Base-by-base conservation (phyloP, 1,284 basidiomycete genomes). In the Cerrena zonata region DNA sequence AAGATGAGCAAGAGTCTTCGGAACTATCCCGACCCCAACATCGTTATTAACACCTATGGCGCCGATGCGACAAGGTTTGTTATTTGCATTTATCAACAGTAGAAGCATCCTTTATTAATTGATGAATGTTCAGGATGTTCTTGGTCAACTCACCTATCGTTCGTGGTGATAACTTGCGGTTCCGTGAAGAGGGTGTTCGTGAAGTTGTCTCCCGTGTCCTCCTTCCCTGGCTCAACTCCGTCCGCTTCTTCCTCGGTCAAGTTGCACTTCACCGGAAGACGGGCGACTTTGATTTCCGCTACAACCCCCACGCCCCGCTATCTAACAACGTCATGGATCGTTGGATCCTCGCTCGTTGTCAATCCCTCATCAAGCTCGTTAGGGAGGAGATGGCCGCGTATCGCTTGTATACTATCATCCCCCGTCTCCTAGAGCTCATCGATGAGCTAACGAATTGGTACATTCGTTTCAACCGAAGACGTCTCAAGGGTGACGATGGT, bases 361-460 rank as follows among this genome's bases (percentile, higher is more conserved):
- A 99, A 71, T 93, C 91, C 15, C 80, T 99, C 62, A 98, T 99
- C 73, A 80, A 85, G 65, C 78, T 94, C 53, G 94, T 99, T 55
- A 79, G 84, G 55, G 78, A 89, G 63, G 95, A 99, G 75, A 99
- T 99, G 96, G 87, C 86, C 19, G 90, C 94, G 11, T 99, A 99
- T 72, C 82, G 94, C 51, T 79, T 99, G n/a, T 99, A 99, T 71
- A 98, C 94, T 53, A 91, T 99, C 71, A 92, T 97, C 54, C 93
- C 94, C n/a, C 82, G 91, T 25, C 75, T 99, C 49, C 77, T 98
- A 51, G 89, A 91, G 57, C 84, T 99, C 54, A 82, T 99, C 43
- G 92, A 96, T 60, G 96, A 99, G 69, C 77, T 99, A 53, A 99
- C 96, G 44, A 99, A 99, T 69, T 98, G 95, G 94, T 99, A 99